Base-by-base conservation (phyloP, 23 red algal species). In the Chondrus crispus region DNA sequence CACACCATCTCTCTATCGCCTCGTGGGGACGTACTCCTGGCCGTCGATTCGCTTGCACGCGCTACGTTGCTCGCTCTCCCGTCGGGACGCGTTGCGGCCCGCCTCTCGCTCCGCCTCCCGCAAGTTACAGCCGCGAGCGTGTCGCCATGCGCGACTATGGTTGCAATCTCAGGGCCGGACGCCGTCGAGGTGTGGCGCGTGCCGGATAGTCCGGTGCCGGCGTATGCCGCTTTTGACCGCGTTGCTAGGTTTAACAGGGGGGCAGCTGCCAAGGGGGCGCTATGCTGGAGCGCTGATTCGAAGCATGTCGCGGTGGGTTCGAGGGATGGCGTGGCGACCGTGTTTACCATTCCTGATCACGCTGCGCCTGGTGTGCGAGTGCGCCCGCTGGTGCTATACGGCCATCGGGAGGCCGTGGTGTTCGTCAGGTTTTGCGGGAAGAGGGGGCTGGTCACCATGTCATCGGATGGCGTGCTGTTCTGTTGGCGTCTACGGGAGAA, bases 141-240 rank as follows among this genome's bases (percentile, higher is more conserved):
- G 48, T 91, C 86, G 28, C 93, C 93, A 33, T 74, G 74, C 52
- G 88, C 70, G n/a, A 80, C 62, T 51, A 55, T 81, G 22, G 85
- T 84, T 22, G 95, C 70, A 1, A 76, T 96, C 77, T 88, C 69
- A 57, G 81, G 81, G 19, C 45, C 47, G 13, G 32, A 79, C 1
- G 72, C 54, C n/a, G 82, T 96, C 19, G 82, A 96, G 63, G 81
- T 96, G 32, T 96, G 95, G 95, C 32, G 87, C 19, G 20, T 93
- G n/a, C 95, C 95, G 12, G 33, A 69, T 22, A 28, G 68, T 16
- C 68, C 47, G 3, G 55, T 93, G 29, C 95, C 95, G 10, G 36
- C 82, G 35, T 96, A 82, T 71, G 84, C 87, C 78, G 81, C 87
- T 7, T 91, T 89, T 39, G 85, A 62, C 24, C 57, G 81, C 29